Conservation (phyloP, 306 rosid genomes). For the Dalbergia cultrata region DNA sequence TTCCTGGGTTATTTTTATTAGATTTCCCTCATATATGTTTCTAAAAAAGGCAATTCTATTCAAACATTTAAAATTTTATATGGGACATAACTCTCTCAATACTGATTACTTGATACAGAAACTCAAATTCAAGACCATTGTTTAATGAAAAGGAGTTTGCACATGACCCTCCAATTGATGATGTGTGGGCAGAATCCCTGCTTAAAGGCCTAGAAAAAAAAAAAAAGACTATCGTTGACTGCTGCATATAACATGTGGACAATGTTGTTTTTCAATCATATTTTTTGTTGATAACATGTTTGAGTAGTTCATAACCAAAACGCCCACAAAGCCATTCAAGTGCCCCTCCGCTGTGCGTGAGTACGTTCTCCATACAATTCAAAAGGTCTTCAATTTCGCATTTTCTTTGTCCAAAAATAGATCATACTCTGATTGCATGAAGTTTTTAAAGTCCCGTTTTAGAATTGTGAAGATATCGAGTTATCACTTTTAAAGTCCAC, state of each 20-base stretch:
- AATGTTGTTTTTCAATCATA: not conserved
- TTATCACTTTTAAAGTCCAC: no score
- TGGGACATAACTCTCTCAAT: no score
- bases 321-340: not conserved
- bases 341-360: not conserved
- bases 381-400: conserved; percentile 10
- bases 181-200: no score
- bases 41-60: no score
- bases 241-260: not conserved
- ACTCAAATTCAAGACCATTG: no score
- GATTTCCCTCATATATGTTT: no score
- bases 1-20: no score
- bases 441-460: not conserved
- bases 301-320: conserved; percentile 6
- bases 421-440: not conserved
- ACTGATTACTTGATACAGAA: no score
- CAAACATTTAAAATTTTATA: no score
- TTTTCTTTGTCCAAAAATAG: not conserved
- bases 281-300: not conserved
- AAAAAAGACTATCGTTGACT: not conserved
- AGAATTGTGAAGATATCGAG: not conserved
- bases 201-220: no score
- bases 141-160: no score
- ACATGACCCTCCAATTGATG: no score
- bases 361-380: not conserved